Evolutionary conservation across 495 filamentous ascomycete species (phyloP).

Genomic region (Pyronema omphalodes): DNA sequence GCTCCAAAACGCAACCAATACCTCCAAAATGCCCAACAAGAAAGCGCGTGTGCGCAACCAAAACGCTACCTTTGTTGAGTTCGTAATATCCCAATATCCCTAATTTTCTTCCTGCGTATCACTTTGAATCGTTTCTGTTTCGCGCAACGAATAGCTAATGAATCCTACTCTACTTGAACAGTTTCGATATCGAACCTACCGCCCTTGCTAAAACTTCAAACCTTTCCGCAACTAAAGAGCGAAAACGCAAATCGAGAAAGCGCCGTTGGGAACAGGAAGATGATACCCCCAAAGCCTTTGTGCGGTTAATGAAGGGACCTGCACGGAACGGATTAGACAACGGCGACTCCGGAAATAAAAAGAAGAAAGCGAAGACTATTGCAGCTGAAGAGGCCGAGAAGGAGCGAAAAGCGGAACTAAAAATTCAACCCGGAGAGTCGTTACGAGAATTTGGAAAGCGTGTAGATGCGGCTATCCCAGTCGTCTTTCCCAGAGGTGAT

Average conservation of each 20-base stretch:
- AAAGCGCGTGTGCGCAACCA: slow-evolving; percentile 11
- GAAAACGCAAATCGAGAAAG: slow-evolving; percentile 32
- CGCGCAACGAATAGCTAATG: slow-evolving; percentile 4
- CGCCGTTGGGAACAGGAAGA: slow-evolving; percentile 31
- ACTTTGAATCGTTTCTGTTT: too few species aligned
- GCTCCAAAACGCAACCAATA: neutral
- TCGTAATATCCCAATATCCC: too few species aligned
- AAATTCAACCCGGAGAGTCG: slow-evolving; percentile 61
- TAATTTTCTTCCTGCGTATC: too few species aligned
- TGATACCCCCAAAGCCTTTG: slow-evolving; percentile 76
- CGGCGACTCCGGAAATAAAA: slow-evolving; percentile 29
- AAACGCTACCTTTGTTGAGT: slow-evolving; percentile 5
- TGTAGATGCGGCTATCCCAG: slow-evolving; percentile 68
- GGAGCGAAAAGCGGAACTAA: slow-evolving; percentile 6
- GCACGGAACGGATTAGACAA: slow-evolving; percentile 51
- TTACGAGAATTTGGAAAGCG: slow-evolving; percentile 67
- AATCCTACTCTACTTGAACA: slow-evolving; percentile 7
- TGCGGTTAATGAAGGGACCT: slow-evolving; percentile 53
- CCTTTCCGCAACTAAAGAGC: slow-evolving; percentile 24
- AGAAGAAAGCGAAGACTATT: slow-evolving; percentile 32
- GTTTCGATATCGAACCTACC: slow-evolving; percentile 24
- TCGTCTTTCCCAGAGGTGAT: slow-evolving; percentile 41
- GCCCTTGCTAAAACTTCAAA: slow-evolving; percentile 13
- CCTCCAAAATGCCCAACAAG: slow-evolving; percentile 21
- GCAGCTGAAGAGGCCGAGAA: slow-evolving; percentile 12